Evolutionary conservation across 495 filamentous ascomycete genomes (phyloP).

Genomic region (Platismatia glauca): DNA sequence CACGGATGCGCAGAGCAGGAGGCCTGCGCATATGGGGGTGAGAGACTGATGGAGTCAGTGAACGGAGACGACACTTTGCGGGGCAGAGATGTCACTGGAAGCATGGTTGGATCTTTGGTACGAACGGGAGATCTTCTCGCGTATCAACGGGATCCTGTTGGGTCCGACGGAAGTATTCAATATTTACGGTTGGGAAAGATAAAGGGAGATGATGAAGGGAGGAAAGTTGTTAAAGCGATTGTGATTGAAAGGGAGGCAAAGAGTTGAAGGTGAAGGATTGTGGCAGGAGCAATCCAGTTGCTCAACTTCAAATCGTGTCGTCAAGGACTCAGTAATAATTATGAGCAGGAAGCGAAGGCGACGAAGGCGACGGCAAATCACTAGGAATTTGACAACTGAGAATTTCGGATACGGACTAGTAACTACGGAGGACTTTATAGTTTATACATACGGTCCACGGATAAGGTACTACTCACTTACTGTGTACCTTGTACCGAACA

Average conservation of each 20-base stretch:
- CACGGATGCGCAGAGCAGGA: conserved; percentile 36
- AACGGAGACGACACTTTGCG: background rate
- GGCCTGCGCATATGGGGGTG: conserved; percentile 4
- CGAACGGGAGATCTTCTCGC: background rate
- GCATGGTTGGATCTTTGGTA: conserved; percentile 4
- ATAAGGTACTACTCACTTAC: too few species aligned
- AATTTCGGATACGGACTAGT: too few species aligned
- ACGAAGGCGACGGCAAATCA: too few species aligned
- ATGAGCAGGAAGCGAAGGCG: too few species aligned
- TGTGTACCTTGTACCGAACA: too few species aligned
- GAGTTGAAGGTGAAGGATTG: background rate
- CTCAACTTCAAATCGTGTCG: background rate
- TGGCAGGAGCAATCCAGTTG: conserved; percentile 1
- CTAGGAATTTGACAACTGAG: too few species aligned
- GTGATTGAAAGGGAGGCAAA: background rate
- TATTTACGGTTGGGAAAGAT: background rate
- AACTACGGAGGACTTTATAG: too few species aligned
- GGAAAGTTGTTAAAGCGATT: background rate
- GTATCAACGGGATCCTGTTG: background rate
- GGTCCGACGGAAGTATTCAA: background rate
- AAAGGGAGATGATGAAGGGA: background rate
- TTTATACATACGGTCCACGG: too few species aligned
- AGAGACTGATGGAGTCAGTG: conserved; percentile 2
- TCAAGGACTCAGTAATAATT: too few species aligned
- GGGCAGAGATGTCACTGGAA: background rate